phyloP scores from a whole-genome alignment of 345 rosid genomes.

The Isatis tinctoria region DNA sequence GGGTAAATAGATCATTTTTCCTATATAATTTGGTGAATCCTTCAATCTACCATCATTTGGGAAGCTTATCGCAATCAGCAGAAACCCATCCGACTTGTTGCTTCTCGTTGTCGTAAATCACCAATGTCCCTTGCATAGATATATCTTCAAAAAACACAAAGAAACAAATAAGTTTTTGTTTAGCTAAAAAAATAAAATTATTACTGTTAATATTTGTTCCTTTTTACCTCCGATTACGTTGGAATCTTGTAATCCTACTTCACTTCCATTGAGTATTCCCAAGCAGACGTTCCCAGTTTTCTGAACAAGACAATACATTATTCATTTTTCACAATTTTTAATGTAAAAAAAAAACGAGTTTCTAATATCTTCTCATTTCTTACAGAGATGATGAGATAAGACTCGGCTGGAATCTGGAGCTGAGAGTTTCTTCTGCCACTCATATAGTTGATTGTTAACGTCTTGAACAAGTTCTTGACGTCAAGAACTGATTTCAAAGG shows the following conservation, averaged over 20 bases:
- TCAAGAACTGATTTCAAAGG: constrained; percentile 49
- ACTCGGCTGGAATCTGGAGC: constrained; percentile 57
- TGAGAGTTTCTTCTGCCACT: constrained; percentile 35
- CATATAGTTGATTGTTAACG: constrained; percentile 43
- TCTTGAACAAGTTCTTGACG: constrained; percentile 52
- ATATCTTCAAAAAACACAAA: constrained; percentile 35
- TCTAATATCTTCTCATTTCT: constrained; percentile 13
- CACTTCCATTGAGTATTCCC: constrained; percentile 65
- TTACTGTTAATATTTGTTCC: not conserved
- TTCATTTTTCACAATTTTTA: not conserved
- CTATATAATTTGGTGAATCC: not conserved
- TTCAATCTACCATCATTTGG: constrained; percentile 21
- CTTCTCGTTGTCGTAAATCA: constrained; percentile 67
- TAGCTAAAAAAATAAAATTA: not conserved
- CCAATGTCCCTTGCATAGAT: constrained; percentile 53
- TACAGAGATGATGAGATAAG: constrained; percentile 70
- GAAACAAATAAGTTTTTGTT: not conserved
- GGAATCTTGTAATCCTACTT: constrained; percentile 42
- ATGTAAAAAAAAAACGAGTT: not conserved
- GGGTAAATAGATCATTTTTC: no score
- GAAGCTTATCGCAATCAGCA: constrained; percentile 48
- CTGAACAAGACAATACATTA: constrained; percentile 29
- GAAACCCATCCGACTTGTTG: constrained; percentile 67
- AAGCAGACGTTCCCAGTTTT: constrained; percentile 60
- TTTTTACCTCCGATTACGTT: constrained; percentile 64